Evolutionary conservation across 768 basidiomycete genomes (phyloP), one percentile per base, ranked within the genome.

Genomic region (Cytidiella melzeri): DNA sequence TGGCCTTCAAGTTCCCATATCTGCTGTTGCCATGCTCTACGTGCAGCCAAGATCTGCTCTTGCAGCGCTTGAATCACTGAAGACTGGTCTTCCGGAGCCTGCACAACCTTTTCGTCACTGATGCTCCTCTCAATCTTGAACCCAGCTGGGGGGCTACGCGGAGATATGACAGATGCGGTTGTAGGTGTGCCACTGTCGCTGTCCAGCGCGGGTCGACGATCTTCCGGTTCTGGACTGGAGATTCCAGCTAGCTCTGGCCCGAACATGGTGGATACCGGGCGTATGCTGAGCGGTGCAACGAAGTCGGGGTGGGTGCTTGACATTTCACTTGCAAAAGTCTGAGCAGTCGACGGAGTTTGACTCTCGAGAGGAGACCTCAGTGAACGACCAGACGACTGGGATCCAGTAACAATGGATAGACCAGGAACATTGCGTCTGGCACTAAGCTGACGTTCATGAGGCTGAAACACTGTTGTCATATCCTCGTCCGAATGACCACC

Each of bases 261-360:
- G 63, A 92, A 92, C 38, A 83, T 69, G 1, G 81, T 80, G 19
- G 89, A 91, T 15, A 90, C 72, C 2, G 88, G 88, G 13, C 89
- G 77, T 45, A 92, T 66, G 57, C 78, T 81, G 41, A 92, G 73
- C 15, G 30, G 30, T 3, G 76, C 69, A 10, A 83, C 74, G 58
- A 90, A 91, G 45, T 80, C 77, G 1, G 74, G 66, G 7, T 78
- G 72, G 30, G 7, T 34, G 30, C 30, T 34, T 7, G 48, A 27
- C 18, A 42, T 39, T 2, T 58, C 62, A 43, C 41, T 41, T 36
- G 46, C 39, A 7, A 57, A 54, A 19, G 58, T 39, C 37, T 57
- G 40, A 30, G 59, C 55, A 20, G 54, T 45, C 12, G 47, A 43
- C 34, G 23, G 30, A 34, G 30, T 34, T 7, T 15, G 30, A 34